phyloP scores from a whole-genome alignment of 352 stramenopile genomes.

The Albugo candida region DNA sequence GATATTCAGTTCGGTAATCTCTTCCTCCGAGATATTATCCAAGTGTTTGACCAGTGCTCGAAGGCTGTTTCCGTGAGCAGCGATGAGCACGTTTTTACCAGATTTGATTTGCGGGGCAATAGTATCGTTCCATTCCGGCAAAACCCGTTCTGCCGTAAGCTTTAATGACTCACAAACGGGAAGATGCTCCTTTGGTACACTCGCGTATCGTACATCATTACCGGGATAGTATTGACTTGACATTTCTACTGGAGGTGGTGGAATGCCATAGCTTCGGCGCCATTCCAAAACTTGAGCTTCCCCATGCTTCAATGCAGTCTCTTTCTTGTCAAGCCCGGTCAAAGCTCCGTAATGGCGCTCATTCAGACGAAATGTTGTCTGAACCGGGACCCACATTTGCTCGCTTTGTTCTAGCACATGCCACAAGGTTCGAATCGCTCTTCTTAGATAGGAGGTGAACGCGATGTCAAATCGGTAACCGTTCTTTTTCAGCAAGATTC shows the following conservation, averaged over 20 bases:
- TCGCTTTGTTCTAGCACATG: constrained; percentile 88
- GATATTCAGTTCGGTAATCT: constrained; percentile 91
- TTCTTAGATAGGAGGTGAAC: constrained; percentile 91
- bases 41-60: constrained; percentile 87
- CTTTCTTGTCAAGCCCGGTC: constrained; percentile 81
- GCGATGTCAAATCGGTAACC: constrained; percentile 89
- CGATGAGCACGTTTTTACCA: constrained; percentile 91
- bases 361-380: constrained; percentile 88
- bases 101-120: constrained; percentile 83
- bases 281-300: constrained; percentile 89
- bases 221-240: constrained; percentile 83
- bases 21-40: constrained; percentile 80
- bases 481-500: constrained; percentile 77
- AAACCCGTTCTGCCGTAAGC: constrained; percentile 82
- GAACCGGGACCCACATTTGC: constrained; percentile 89
- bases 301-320: constrained; percentile 80
- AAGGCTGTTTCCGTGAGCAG: constrained; percentile 89
- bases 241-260: constrained; percentile 85
- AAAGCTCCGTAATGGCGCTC: constrained; percentile 81
- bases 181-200: constrained; percentile 69
- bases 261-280: constrained; percentile 95
- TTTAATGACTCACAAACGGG: constrained; percentile 87
- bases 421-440: constrained; percentile 88
- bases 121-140: constrained; percentile 79
- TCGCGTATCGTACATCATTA: constrained; percentile 81